Base-by-base conservation (phyloP, 352 stramenopile genomes). In the Peronospora belbahrii region DNA sequence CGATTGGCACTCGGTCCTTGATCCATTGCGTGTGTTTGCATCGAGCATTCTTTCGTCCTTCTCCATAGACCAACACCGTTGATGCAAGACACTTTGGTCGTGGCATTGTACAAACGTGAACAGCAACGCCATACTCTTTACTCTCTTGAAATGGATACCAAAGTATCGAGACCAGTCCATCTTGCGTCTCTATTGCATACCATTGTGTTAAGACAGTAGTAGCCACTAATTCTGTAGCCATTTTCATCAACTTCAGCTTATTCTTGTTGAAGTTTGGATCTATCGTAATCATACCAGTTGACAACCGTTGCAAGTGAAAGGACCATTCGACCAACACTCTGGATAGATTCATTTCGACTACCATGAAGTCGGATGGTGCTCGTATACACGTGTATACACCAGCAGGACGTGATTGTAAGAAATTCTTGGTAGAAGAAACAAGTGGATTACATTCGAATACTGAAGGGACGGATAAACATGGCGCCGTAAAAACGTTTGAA, bases 11-110 rank as follows among this genome's bases (percentile, higher is more conserved):
- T 13, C 80, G 75, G 15, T 85, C 64, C 0, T 52, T 10, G 22
- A 92, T 85, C 80, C 77, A 92, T 22, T 71, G 53, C 7, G 79
- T 68, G 62, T 92, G 70, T 52, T 92, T 92, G 41, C 70, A 83
- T 22, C 36, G 18, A 6, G 77, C 57, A 13, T 87, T 72, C 3
- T 42, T 2, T 1, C 80, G 62, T 0, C 52, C 47, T n/a, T 52
- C 28, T 17, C 80, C 80, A 36, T 75, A 48, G 15, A 92, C 52
- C 24, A 92, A 19, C 14, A 83, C 61, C 1, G 62, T 79, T 3
- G 62, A 73, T 6, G 55, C 46, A 3, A 58, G 33, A 35, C 54
- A 59, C 46, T 63, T 69, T 6, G 67, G 56, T 52, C 68, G 36
- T 2, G 74, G 70, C 68, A 87, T 86, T 0, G 56, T 15, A 41